Base-by-base conservation (phyloP, 176 grass and related monocot species). In the Rhynchospora pubera region DNA sequence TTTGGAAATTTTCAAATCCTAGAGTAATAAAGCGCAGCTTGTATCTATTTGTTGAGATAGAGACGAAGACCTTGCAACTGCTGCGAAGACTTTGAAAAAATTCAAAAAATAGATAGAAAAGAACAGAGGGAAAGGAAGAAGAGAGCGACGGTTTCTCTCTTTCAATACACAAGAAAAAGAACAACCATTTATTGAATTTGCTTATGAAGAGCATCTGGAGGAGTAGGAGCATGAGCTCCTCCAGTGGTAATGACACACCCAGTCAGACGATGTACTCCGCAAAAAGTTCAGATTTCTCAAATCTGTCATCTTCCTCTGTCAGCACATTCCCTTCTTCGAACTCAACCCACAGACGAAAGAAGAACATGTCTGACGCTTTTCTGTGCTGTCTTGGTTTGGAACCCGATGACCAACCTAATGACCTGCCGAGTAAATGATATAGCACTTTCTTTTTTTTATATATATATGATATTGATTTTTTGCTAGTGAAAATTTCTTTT, bases 331-430 rank as follows among this genome's bases (percentile, higher is more conserved):
- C 0, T 30, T 64, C 61, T 50, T 52, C 79, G 1, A 24, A 82
- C 7, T 82, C 21, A 6, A 48, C 19, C 21, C 19, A 28, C 30
- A 10, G 42, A 65, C 13, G 7, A 48, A 65, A 19, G 43, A 44
- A 5, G 18, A 3, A 8, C 79, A 52, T 82, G 79, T 82, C 79
- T 4, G 61, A 82, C 52, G 43, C 11, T 52, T 15, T 82, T 26
- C 61, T 32, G 7, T 3, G 7, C 6, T 82, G 79, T 66, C 14
- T 82, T 11, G 61, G 79, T 82, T 51, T 82, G 59, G 79, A 65
- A 2, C 48, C 12, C 2, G 61, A 82, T 51, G n/a, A 28, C n/a
- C 28, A 30, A 16, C 47, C 30, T 79, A 34, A 18, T 44, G n/a
- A 57, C n/a, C 22, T 1, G 12, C 7, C 9, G 43, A 7, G 52